A percentile compares a stretch with the other conserved stretches of the same genome.
phyloP scores from a whole-genome alignment of 495 filamentous ascomycete genomes.

The Daldinia grandis region DNA sequence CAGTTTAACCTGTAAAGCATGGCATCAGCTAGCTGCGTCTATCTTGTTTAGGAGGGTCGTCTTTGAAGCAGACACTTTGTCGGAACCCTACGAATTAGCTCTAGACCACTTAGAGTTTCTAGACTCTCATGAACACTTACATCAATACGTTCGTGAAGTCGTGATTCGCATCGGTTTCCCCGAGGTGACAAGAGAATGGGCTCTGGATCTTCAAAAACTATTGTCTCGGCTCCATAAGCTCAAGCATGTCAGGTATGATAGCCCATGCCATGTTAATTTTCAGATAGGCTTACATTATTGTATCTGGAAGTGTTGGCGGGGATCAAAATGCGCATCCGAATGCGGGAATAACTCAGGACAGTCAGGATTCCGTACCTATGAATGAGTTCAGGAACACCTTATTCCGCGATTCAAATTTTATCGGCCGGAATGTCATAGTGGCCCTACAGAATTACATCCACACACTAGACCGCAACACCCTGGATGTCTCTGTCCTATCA shows the following conservation, averaged over 20 bases:
- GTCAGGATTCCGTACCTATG: background rate
- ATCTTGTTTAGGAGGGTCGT: background rate
- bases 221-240: background rate
- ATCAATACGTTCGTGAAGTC: background rate
- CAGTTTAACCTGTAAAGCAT: background rate
- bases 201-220: background rate
- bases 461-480: background rate
- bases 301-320: background rate
- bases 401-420: background rate
- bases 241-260: background rate
- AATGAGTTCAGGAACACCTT: background rate
- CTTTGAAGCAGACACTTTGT: background rate
- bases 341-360: background rate
- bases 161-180: background rate
- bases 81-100: background rate
- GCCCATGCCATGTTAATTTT: background rate
- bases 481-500: background rate
- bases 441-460: background rate
- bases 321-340: background rate
- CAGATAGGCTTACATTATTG: background rate
- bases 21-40: background rate
- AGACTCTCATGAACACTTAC: background rate
- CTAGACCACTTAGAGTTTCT: background rate
- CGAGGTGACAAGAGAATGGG: background rate
- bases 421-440: background rate